Percentiles rank a stretch among this genome's conserved stretches.
These are phyloP conservation scores for Prunus kanzakura DNA, from an alignment of 306 rosid species.

Conservation along the genomic window DNA sequence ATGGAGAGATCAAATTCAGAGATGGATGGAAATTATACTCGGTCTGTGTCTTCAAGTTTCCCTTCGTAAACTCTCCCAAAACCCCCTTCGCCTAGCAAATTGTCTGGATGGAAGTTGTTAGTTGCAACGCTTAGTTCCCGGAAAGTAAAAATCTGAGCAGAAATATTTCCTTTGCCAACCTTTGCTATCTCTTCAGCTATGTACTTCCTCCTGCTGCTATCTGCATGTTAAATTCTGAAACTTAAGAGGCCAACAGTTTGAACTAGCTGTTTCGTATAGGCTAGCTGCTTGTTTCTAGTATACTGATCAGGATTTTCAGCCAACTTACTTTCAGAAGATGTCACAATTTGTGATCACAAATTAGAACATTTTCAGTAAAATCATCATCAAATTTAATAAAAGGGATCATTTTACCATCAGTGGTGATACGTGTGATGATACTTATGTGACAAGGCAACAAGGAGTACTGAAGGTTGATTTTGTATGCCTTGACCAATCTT, in stretches of 20 bases:
- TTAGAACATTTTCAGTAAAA: background rate
- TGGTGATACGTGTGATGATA: background rate
- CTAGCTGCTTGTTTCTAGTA: background rate
- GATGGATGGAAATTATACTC: conserved; percentile 39
- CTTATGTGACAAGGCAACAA: background rate
- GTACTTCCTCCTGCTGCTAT: conserved; percentile 45
- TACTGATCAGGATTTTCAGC: background rate
- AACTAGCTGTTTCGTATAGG: background rate
- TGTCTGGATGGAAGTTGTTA: conserved; percentile 52
- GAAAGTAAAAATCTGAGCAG: conserved; percentile 53
- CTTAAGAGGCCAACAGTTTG: background rate
- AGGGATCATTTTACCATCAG: background rate
- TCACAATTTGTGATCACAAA: background rate
- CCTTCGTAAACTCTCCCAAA: conserved; percentile 91
- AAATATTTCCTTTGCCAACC: conserved; percentile 67
- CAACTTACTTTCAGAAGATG: background rate
- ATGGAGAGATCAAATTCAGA: background rate
- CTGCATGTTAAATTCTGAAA: conserved; percentile 26
- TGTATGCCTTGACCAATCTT: background rate
- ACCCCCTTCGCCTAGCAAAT: conserved; percentile 91
- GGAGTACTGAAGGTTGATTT: background rate
- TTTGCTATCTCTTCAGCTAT: conserved; percentile 53
- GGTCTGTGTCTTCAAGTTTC: conserved; percentile 36
- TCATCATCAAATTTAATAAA: background rate
- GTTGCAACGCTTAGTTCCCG: conserved; percentile 70